Evolutionary conservation across 345 rosid species (phyloP).

Genomic region (Eucalyptus marginata): DNA sequence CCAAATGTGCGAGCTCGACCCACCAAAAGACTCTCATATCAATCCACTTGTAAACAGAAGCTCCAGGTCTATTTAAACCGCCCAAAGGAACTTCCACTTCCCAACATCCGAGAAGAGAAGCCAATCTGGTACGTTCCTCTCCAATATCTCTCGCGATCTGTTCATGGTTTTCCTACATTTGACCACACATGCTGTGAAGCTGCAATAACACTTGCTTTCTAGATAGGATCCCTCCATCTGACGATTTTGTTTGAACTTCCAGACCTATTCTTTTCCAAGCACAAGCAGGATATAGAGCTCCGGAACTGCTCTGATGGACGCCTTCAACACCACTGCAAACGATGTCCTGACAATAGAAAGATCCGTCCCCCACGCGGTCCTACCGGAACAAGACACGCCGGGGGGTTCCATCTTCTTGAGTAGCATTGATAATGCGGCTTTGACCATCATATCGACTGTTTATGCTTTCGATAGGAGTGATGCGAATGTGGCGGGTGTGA

Average conservation of each 20-base stretch:
- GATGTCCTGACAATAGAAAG: neutral
- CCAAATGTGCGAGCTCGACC: neutral
- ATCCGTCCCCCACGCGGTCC: neutral
- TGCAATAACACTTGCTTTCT: neutral
- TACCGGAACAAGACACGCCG: neutral
- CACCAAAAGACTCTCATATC: neutral
- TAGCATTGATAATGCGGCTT: neutral
- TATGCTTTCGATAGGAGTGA: neutral
- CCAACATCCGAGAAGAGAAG: neutral
- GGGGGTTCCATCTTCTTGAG: neutral
- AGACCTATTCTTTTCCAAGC: neutral
- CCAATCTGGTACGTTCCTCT: neutral
- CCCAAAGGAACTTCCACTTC: neutral
- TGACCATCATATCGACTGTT: neutral
- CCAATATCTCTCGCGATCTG: neutral
- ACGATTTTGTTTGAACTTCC: neutral
- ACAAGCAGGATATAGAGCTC: neutral
- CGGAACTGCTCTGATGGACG: neutral
- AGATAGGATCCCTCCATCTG: neutral
- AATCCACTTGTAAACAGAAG: neutral
- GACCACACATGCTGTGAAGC: neutral
- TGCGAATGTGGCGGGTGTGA: conserved; percentile 9
- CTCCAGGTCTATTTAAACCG: neutral
- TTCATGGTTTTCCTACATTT: neutral
- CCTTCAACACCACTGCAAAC: neutral